Conservation (phyloP, 176 grass and related monocot genomes). For the Oryza punctata region DNA sequence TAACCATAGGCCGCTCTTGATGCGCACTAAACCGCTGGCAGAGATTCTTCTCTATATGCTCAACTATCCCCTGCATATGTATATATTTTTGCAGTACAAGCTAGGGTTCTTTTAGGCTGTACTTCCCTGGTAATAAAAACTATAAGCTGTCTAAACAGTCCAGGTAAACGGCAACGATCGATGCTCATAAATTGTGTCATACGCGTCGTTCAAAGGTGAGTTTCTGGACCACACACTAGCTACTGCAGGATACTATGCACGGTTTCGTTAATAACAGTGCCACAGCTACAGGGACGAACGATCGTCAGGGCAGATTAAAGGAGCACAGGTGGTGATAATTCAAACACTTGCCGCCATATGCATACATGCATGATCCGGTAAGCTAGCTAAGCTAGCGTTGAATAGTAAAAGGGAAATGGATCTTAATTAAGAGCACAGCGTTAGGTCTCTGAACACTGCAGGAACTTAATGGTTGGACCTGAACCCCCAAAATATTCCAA, state of each 20-base stretch:
- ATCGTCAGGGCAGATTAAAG: background rate
- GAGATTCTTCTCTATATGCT: constrained; percentile 36
- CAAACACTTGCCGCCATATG: background rate
- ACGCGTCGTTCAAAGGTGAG: background rate
- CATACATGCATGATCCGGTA: background rate
- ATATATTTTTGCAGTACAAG: constrained; percentile 3
- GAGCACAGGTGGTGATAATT: background rate
- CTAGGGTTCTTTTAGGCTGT: constrained; percentile 35
- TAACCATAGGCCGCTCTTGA: constrained; percentile 14
- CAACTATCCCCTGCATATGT: constrained; percentile 1
- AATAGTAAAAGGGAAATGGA: background rate
- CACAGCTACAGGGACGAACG: background rate
- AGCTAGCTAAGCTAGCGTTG: background rate
- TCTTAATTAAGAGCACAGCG: background rate
- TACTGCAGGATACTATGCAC: background rate
- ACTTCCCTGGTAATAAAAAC: constrained; percentile 27
- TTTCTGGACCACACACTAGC: constrained; percentile 29
- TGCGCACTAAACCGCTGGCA: constrained; percentile 34
- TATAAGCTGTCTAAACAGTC: background rate
- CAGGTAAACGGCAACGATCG: background rate
- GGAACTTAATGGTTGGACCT: background rate
- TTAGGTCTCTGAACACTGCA: background rate
- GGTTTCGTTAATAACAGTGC: constrained; percentile 24
- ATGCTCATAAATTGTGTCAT: background rate
- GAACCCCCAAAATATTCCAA: background rate